These are phyloP conservation scores for Toxoplasma gondii DNA, from an alignment of 169 alveolate genomes.

Conservation along the genomic window DNA sequence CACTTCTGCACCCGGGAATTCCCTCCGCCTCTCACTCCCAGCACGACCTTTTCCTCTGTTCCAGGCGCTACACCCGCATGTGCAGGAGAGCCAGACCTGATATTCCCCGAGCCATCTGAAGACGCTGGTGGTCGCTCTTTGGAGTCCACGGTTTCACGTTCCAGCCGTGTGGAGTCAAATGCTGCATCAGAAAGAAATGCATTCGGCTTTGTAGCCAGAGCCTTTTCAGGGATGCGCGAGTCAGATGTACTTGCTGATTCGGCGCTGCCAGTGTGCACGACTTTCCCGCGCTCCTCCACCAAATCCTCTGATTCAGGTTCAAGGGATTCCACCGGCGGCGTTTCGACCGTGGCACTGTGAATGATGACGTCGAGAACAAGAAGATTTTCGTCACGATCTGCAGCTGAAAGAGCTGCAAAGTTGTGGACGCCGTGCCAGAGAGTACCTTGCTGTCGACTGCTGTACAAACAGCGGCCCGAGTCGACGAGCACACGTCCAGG, in stretches of 20 bases:
- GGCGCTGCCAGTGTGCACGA: not conserved
- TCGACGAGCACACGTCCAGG: not conserved
- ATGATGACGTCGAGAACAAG: not conserved
- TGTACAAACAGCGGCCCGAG: not conserved
- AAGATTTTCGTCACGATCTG: not conserved
- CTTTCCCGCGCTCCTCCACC: not conserved
- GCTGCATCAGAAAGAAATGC: not conserved
- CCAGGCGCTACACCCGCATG: not conserved
- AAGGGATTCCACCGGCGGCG: not conserved
- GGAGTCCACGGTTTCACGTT: not conserved
- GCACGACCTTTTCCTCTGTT: not conserved
- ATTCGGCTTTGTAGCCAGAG: not conserved
- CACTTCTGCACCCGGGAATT: not conserved
- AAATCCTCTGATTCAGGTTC: not conserved
- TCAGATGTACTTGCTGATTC: not conserved
- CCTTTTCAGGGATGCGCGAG: not conserved
- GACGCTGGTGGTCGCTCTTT: not conserved
- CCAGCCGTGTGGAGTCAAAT: not conserved
- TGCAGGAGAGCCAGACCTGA: not conserved
- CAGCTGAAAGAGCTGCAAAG: conserved; percentile 5
- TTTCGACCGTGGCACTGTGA: not conserved
- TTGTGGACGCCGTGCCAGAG: conserved; percentile 11
- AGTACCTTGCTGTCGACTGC: not conserved
- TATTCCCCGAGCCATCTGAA: not conserved
- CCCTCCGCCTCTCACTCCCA: not conserved